Evolutionary conservation across 2,329 filamentous ascomycete species (phyloP).

Genomic region (Fusarium nodosum): DNA sequence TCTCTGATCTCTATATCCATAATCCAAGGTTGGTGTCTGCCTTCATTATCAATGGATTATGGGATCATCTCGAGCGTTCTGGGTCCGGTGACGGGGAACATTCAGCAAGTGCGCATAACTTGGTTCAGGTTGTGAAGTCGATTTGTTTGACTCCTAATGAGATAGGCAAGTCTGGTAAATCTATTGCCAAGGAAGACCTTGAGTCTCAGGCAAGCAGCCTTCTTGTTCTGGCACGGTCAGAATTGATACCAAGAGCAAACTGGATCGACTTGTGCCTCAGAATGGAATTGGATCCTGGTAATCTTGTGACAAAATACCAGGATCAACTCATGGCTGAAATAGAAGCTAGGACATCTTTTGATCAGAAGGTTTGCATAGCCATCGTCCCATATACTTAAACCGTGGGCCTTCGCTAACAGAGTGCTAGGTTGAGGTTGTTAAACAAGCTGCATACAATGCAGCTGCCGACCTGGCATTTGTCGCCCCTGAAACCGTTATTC

Average conservation of each 20-base stretch:
- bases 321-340: conserved; percentile 78
- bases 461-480: conserved; percentile 95
- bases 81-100: conserved; percentile 82
- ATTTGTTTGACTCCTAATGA: conserved; percentile 73
- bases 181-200: conserved; percentile 64
- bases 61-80: conserved; percentile 80
- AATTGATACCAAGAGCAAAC: conserved; percentile 80
- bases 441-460: conserved; percentile 82
- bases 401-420: conserved; percentile 23
- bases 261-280: conserved; percentile 93
- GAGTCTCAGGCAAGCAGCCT: conserved; percentile 81
- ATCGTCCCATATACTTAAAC: not conserved
- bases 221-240: conserved; percentile 81
- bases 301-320: conserved; percentile 75
- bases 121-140: conserved; percentile 72
- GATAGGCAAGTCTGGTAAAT: conserved; percentile 58
- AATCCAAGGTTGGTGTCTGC: conserved; percentile 70
- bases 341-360: conserved; percentile 60
- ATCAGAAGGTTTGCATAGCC: conserved; percentile 65
- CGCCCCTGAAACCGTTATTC: conserved; percentile 83
- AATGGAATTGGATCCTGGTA: conserved; percentile 85
- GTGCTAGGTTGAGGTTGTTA: conserved; percentile 58
- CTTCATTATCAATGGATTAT: conserved; percentile 79
- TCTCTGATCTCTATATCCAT: conserved; percentile 75
- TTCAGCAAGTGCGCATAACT: conserved; percentile 73